Percentiles rank a stretch among this genome's conserved stretches.
phyloP scores from a whole-genome alignment of 352 stramenopile genomes.

The Pythium dissimile region DNA sequence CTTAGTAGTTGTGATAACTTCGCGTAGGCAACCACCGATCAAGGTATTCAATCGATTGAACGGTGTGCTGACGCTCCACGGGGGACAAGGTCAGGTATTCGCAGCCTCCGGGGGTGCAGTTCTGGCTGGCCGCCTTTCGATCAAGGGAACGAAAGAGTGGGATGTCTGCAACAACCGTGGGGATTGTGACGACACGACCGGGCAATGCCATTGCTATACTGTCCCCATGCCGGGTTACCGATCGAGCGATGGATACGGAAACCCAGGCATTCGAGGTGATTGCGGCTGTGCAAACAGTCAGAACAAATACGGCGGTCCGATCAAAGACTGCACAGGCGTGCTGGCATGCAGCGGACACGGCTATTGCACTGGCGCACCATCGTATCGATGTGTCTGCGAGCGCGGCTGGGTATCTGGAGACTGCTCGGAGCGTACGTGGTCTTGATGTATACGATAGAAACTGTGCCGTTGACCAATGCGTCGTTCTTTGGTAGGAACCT shows the following conservation, averaged over 20 bases:
- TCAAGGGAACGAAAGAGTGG: conserved; percentile 88
- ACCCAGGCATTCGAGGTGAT: conserved; percentile 83
- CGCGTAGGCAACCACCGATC: conserved; percentile 54
- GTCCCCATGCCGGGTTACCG: conserved; percentile 77
- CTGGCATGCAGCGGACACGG: conserved; percentile 73
- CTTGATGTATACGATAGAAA: background rate
- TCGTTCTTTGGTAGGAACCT: conserved; percentile 36
- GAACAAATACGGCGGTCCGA: conserved; percentile 65
- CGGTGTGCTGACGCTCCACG: conserved; percentile 31
- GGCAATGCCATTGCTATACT: conserved; percentile 51
- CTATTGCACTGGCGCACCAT: conserved; percentile 52
- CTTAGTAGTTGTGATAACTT: too few relatives aligned
- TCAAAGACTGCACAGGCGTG: conserved; percentile 57
- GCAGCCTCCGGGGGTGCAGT: conserved; percentile 36
- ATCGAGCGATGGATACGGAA: conserved; percentile 85
- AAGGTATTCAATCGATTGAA: conserved; percentile 47
- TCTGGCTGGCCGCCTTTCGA: conserved; percentile 39
- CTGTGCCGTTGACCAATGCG: background rate
- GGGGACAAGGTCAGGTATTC: conserved; percentile 55
- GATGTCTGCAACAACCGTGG: conserved; percentile 87
- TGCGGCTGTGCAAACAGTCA: conserved; percentile 87
- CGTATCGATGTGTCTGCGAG: conserved; percentile 58
- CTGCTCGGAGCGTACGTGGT: conserved; percentile 50
- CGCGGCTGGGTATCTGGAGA: conserved; percentile 59
- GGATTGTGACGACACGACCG: conserved; percentile 68